Evolutionary conservation across 371 early-diverging fungal genomes (phyloP), one percentile per base, ranked within the genome.

Genomic region (Rhizopus delemar): DNA sequence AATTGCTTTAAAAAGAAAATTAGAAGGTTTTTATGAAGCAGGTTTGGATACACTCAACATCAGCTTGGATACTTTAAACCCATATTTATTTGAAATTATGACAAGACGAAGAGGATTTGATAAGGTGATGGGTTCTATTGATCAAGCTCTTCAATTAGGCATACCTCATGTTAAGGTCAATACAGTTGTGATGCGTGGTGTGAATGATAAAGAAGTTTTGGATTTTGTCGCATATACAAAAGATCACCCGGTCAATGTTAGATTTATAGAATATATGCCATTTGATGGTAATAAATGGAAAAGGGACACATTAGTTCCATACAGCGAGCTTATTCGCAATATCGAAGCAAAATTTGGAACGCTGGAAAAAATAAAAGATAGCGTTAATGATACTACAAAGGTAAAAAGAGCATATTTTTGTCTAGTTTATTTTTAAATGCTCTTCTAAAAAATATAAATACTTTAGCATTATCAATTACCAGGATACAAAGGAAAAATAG

Each of bases 251-350:
- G 61, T 96, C 5, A 87, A 87, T 51, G 86, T 97, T 0, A 82
- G 97, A 28, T 97, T 97, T 71, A 97, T 97, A 63, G 97, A 97
- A 72, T 96, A 94, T 65, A 97, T 95, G 96, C 97, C 97, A 0
- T 97, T 97, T 79, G 96, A 91, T 70, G 93, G 94, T 4, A 96
- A 96, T 71, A 78, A 82, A 66, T 96, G 95, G 95, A 90, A 89
- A 15, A 68, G 74, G 13, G 81, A 88, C 31, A 94, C 93, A 63
- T 70, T 96, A 46, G 87, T 95, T 2, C 89, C 94, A 2, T 96
- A 92, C 65, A 80, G 81, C 22, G 91, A 93, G 49, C 60, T 95
- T 56, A 68, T 94, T 12, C 60, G 77, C 7, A 64, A 69, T 3
- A 87, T 96, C 50, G 69, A 67, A 15, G 51, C 63, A 0, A 59